Base-by-base conservation (phyloP, 108 stramenopile species). In the Fistulifera solaris region DNA sequence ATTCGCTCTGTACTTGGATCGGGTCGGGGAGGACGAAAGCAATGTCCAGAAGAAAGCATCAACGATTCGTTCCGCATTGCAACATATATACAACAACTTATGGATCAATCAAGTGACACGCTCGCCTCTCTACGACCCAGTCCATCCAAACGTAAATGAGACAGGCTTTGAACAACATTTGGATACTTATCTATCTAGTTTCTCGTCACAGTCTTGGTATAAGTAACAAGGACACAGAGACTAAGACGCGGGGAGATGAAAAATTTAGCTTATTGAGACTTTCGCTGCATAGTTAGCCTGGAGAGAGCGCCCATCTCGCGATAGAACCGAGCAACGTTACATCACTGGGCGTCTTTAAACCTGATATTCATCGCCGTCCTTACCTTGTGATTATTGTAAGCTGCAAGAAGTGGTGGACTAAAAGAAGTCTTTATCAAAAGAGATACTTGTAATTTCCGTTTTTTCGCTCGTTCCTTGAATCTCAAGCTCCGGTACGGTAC, bases 61-160 rank as follows among this genome's bases (percentile, higher is more conserved):
- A 25, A 72, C 75, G 12, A 67, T 87, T 60, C 83, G 83, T 42
- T 51, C 48, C 14, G 79, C 85, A 1, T 59, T 93, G 63, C 63
- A 74, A 48, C 69, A 93, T 63, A 85, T 89, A 44, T 93, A 93
- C 71, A 81, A 87, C 21, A 77, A 88, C 17, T 63, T 93, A 23
- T 93, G 87, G 87, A 82, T 93, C 13, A 75, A 80, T 43, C 83
- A 66, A 28, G 91, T 93, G 1, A 73, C 86, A 39, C 70, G 86
- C 54, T 85, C 83, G 19, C 91, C 91, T 19, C 52, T 93, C 63
- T 93, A 93, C 68, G 59, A 65, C 38, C 67, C 67, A 23, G 42
- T 25, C n/a, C 35, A 51, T 40, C 72, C 76, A 4, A 67, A 79
- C 40, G 73, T 83, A 42, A 64, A 76, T 45, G 72, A 75, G 13